Evolutionary conservation across 768 basidiomycete genomes (phyloP), one percentile per base, ranked within the genome.

Genomic region (Baorangia bicolor): DNA sequence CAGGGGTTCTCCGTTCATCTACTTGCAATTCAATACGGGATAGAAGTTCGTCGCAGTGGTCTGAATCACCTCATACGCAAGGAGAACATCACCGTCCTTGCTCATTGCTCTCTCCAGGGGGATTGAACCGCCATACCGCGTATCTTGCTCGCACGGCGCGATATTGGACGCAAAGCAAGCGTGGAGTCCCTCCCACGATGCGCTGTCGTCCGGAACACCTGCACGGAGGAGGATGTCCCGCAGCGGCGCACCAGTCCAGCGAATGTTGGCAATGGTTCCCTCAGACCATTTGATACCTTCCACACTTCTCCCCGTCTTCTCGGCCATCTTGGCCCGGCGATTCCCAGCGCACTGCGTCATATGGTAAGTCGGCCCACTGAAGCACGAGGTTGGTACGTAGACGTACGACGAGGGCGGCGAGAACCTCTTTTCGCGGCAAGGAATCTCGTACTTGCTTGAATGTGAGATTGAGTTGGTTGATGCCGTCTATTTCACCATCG

Each of bases 231-330:
- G 77, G 28, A 89, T 61, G 51, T 88, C 82, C 21, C 81, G 75
- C 11, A 90, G 69, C 0, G 77, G 74, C 1, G 81, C 79, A 16
- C 88, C 88, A 4, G 77, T 77, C 88, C 88, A 90, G 54, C 72
- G 75, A 61, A 81, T 82, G 66, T 90, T 90, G 53, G 82, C 82
- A 44, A 87, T 81, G n/a, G 85, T 85, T 20, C 85, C 88, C 54
- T 85, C 83, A 21, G 75, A 75, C 86, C 86, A 88, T 4, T 76
- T 77, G 23, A 88, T 78, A 9, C 86, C 86, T 35, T 81, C 71
- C 0, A 86, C 85, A 2, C 53, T 38, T 16, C 38, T 57, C 0
- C 76, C 73, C 53, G 82, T 84, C 38, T 80, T 77, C 8, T 74
- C 70, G 9, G 79, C 81, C 85, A 87, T 87, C 70, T 84, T 83